phyloP scores from a whole-genome alignment of 1,284 basidiomycete species.

The Sporisorium graminicola region DNA sequence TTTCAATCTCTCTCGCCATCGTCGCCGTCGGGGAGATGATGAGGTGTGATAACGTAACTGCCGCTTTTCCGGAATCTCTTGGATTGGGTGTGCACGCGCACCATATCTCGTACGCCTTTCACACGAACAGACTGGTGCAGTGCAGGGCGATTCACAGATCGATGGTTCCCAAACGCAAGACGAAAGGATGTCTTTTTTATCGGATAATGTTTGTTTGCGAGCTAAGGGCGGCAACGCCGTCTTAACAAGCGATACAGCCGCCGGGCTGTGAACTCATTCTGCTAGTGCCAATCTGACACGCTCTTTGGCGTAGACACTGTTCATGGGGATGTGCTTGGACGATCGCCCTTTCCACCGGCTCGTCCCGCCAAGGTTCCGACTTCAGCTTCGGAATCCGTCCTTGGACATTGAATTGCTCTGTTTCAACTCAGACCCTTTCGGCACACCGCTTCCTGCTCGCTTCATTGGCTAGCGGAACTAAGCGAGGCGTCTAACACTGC shows the following conservation, averaged over 20 bases:
- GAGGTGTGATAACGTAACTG: background rate
- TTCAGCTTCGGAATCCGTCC: background rate
- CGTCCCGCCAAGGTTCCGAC: background rate
- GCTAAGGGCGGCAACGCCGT: background rate
- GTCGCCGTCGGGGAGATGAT: background rate
- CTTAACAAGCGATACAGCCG: background rate
- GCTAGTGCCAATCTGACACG: background rate
- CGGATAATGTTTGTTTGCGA: background rate
- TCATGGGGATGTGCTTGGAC: too few species aligned
- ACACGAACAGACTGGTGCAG: background rate
- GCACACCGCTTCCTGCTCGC: background rate
- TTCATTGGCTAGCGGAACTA: background rate
- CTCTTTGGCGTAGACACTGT: background rate
- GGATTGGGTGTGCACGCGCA: background rate
- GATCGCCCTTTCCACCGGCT: too few species aligned
- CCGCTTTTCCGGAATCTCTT: background rate
- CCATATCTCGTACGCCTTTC: background rate
- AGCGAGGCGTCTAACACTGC: slow-evolving; percentile 25
- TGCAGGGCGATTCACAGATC: background rate
- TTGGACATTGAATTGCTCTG: background rate
- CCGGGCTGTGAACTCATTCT: background rate
- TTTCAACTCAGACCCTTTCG: background rate
- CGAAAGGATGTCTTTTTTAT: background rate
- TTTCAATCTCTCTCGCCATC: background rate
- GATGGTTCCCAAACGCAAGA: background rate